These are phyloP conservation scores for Meripilus lineatus DNA, from an alignment of 1,284 basidiomycete species.

Conservation along the genomic window DNA sequence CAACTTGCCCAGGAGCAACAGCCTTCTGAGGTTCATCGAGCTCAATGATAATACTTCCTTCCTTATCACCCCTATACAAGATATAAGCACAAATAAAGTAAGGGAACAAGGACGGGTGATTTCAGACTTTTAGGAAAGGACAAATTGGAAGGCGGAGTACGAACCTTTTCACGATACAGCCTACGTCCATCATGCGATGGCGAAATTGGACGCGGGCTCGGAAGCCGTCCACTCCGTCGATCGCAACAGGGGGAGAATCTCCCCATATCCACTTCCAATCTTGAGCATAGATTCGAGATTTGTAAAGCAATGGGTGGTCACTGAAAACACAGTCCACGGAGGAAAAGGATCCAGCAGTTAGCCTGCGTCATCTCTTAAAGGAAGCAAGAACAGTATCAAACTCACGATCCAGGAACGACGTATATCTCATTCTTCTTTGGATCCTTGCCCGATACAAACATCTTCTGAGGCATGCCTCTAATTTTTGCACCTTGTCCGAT, in stretches of 20 bases:
- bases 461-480: slow-evolving; percentile 52
- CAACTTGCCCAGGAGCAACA: slow-evolving; percentile 80
- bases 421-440: slow-evolving; percentile 55
- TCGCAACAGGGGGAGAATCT: slow-evolving; percentile 44
- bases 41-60: slow-evolving; percentile 32
- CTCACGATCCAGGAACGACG: slow-evolving; percentile 74
- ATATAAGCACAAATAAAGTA: no score
- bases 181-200: slow-evolving; percentile 60
- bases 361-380: background rate
- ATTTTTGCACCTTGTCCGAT: slow-evolving; percentile 80
- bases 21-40: slow-evolving; percentile 63
- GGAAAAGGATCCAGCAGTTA: slow-evolving; percentile 4
- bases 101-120: background rate
- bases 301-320: slow-evolving; percentile 63
- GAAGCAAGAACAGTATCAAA: slow-evolving; percentile 13
- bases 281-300: slow-evolving; percentile 37
- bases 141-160: background rate
- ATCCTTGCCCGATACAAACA: slow-evolving; percentile 81
- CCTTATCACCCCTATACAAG: slow-evolving; percentile 2
- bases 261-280: slow-evolving; percentile 78
- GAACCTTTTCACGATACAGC: slow-evolving; percentile 40
- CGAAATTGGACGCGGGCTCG: slow-evolving; percentile 61
- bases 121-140: background rate
- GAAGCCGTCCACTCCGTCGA: slow-evolving; percentile 41
- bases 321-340: no score